Base-by-base conservation (phyloP, 805 yeast species). In the Diddensiella transvaalensis region DNA sequence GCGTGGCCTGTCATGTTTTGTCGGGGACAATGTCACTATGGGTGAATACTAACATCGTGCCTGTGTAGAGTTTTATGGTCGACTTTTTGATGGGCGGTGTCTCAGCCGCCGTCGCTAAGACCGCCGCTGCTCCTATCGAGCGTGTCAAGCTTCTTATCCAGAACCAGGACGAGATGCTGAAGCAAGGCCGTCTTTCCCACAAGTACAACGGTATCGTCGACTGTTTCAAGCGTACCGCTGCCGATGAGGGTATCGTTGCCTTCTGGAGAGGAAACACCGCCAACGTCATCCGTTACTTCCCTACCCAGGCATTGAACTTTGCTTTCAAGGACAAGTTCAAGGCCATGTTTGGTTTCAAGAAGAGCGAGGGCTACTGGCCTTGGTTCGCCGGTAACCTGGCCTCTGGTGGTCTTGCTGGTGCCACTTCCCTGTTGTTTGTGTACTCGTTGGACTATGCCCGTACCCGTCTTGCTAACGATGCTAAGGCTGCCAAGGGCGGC, bases 181-280 rank as follows among this genome's bases (percentile, higher is more conserved):
- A 90, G 78, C 96, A 88, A 78, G 96, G 97, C 71, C 88, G 96
- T 80, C 80, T 89, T 68, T 78, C 87, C 62, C 79, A 70, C 67
- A 82, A 78, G 71, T 89, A 90, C 83, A 81, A 75, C 61, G 97
- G 97, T 86, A 90, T 89, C 60, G 75, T 64, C 57, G 97, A 89
- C 70, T 87, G 96, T 79, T 89, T 90, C 95, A 81, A 71, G 67
- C 86, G 96, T 82, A 90, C 97, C 63, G 85, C 90, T 60, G 85
- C 86, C 63, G 87, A 85, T 63, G 97, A 89, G 79, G 97, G 97
- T 83, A 67, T 86, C 58, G 79, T 75, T 61, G 76, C 97, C 58
- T 88, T 89, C 91, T 89, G 97, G 97, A 85, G 96, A 85, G 97
- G 97, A 82, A 89, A 89, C 90, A 90, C 96, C 60, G 97, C 97